Evolutionary conservation across 2,329 filamentous ascomycete genomes (phyloP).

Genomic region (Fusarium subglutinans): DNA sequence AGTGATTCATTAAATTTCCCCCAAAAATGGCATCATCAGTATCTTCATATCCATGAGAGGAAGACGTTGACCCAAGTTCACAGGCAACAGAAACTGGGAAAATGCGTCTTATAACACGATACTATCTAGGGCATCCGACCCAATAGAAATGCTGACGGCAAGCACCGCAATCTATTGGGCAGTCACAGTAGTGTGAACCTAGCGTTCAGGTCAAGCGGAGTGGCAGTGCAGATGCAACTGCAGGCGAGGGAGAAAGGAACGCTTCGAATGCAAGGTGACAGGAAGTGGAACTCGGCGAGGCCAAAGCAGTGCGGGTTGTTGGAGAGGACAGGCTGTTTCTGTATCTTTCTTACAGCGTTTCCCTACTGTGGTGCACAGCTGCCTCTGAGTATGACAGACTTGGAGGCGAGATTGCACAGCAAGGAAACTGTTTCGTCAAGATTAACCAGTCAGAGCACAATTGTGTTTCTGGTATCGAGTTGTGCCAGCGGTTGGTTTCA

Average conservation of each 20-base stretch:
- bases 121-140: neutral
- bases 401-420: conserved; percentile 12
- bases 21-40: neutral
- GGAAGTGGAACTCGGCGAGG: neutral
- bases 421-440: neutral
- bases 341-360: neutral
- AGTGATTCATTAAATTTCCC: neutral
- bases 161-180: neutral
- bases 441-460: conserved; percentile 1
- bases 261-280: conserved; percentile 3
- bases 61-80: neutral
- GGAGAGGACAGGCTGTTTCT: neutral
- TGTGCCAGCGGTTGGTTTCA: conserved; percentile 19
- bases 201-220: conserved; percentile 30
- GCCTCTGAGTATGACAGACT: neutral
- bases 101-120: neutral
- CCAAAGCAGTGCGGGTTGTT: neutral
- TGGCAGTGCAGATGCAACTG: conserved; percentile 34
- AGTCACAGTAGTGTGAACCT: conserved; percentile 9
- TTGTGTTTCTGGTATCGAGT: neutral
- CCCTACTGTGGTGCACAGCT: neutral
- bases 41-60: neutral
- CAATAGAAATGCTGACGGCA: neutral
- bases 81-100: conserved; percentile 1
- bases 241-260: conserved; percentile 25